Base-by-base conservation (phyloP, 2,329 filamentous ascomycete species). In the Trichoderma pleuroti region DNA sequence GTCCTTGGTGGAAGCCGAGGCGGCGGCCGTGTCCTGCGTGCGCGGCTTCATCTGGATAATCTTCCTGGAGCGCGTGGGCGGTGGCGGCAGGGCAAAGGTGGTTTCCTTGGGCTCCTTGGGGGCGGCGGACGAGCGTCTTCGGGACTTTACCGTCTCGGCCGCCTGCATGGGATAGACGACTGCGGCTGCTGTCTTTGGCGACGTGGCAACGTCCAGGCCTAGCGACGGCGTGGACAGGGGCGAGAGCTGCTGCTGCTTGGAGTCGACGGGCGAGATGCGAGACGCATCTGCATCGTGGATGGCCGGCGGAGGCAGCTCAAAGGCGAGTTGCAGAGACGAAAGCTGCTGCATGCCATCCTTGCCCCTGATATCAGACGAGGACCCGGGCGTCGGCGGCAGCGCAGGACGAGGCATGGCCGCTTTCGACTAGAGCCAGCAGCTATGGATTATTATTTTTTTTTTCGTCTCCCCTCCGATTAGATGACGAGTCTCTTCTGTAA, bases 21-120 rank as follows among this genome's bases (percentile, higher is more conserved):
- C 72, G 54, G 77, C 75, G 26, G 74, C 73, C 42, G 78, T 74
- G 68, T 82, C 78, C 74, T 88, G 82, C 34, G 80, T 76, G 30
- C 84, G 82, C 21, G 88, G 95, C 81, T 97, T 97, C 94, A 98
- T 97, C 82, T 98, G 95, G 71, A 98, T 98, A 79, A 99, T 98
- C 83, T 97, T 98, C 76, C 95, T 91, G 54, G 93, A 93, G 73
- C 95, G 87, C 4, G 94, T 97, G 0, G 96, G 96, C 18, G 95
- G 96, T 11, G 96, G 96, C 24, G 96, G 96, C 18, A 99, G 87
- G 11, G 92, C 87, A 79, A 97, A 97, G 61, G 87, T 84, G 75
- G 90, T 87, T 74, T 89, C 90, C 70, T 84, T 83, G 70, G 82
- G 34, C 59, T 70, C 77, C 16, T 82, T 78, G 63, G 78, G 79